A percentile compares a stretch with the other conserved stretches of the same genome.
Conservation (phyloP, 495 filamentous ascomycete species). For the Talaromyces thailandensis region DNA sequence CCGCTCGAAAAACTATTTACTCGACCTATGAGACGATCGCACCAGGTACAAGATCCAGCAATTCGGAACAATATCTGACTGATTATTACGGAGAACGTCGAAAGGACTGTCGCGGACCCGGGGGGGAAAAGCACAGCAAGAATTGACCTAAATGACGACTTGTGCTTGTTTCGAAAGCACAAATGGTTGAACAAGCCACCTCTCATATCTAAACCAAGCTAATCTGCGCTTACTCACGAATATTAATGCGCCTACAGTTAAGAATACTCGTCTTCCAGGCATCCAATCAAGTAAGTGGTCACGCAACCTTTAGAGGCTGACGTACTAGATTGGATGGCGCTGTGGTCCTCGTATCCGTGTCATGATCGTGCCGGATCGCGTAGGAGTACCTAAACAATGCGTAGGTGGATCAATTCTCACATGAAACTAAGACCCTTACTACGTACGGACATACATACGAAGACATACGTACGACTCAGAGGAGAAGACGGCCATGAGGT, state of each 20-base stretch:
- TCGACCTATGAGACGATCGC: neutral
- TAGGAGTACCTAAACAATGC: neutral
- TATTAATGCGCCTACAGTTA: neutral
- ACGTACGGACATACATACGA: too few species aligned
- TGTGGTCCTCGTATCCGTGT: neutral
- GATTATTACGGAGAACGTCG: neutral
- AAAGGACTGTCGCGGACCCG: neutral
- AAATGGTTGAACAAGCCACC: neutral
- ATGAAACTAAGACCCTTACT: neutral
- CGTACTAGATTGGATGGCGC: neutral
- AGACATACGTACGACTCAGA: neutral
- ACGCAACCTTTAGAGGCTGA: neutral
- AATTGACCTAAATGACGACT: neutral
- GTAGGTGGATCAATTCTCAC: neutral
- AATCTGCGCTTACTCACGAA: neutral
- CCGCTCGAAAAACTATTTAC: neutral
- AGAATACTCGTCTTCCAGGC: neutral
- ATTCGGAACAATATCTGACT: neutral
- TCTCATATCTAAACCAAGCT: neutral
- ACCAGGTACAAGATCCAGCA: neutral
- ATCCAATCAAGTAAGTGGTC: neutral
- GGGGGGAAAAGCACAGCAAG: neutral
- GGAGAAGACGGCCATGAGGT: neutral
- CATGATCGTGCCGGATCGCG: neutral
- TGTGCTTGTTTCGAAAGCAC: neutral